These are phyloP conservation scores for Theileria orientalis DNA, from an alignment of 169 alveolate genomes.

Conservation along the genomic window DNA sequence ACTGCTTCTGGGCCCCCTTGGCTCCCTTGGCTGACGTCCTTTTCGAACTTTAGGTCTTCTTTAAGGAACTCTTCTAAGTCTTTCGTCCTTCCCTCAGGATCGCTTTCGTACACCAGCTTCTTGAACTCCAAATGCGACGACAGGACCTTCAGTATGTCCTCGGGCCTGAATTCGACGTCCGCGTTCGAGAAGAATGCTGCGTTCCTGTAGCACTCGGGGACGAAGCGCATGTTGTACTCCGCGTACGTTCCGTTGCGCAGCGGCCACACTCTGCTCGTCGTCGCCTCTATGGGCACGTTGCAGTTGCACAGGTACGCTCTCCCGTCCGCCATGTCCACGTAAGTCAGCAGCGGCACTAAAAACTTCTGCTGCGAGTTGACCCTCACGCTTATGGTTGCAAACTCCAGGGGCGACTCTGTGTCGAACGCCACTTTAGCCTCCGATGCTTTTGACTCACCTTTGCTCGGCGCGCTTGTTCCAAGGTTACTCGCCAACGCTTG, in stretches of 20 bases:
- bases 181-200: constrained; percentile 25
- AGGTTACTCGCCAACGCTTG: neutral
- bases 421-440: neutral
- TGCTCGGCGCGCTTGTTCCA: neutral
- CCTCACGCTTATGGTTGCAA: constrained; percentile 9
- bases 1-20: too few relatives aligned
- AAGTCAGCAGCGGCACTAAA: constrained; percentile 43
- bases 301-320: constrained; percentile 23
- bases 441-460: neutral
- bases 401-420: neutral
- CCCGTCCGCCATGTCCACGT: neutral
- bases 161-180: constrained; percentile 16
- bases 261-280: constrained; percentile 24
- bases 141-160: constrained; percentile 3
- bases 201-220: constrained; percentile 27
- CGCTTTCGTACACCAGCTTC: neutral
- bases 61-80: neutral
- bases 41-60: neutral
- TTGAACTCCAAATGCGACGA: neutral
- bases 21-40: neutral
- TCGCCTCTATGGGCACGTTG: constrained; percentile 11
- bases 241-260: constrained; percentile 20
- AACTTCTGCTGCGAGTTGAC: constrained; percentile 32
- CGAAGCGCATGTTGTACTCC: neutral
- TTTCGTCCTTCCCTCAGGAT: neutral